Conservation (phyloP, 108 stramenopile species). For the Pseudonitzschia pungens region DNA sequence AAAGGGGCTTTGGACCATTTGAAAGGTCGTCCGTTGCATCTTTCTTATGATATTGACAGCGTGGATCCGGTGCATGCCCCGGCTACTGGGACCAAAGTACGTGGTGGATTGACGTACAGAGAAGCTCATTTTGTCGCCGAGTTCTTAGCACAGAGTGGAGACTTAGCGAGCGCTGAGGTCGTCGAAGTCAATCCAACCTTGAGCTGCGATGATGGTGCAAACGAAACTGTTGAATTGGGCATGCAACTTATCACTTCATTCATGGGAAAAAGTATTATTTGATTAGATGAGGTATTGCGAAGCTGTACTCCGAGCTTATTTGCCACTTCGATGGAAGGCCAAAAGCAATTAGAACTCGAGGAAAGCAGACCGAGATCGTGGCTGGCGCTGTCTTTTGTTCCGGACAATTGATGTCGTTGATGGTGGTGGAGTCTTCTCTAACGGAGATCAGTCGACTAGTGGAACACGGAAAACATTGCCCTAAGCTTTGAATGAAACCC, state of each 20-base stretch:
- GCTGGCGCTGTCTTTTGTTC: no score
- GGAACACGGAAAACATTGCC: no score
- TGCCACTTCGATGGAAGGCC: no score
- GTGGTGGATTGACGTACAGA: constrained; percentile 96
- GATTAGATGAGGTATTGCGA: background rate
- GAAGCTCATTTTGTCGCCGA: constrained; percentile 98
- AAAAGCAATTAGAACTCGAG: no score
- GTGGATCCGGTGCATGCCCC: constrained; percentile 96
- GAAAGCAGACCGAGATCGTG: no score
- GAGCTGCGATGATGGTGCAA: constrained; percentile 70
- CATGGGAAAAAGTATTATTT: constrained; percentile 86
- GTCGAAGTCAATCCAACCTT: constrained; percentile 96
- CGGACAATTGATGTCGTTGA: no score
- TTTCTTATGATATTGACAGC: constrained; percentile 97
- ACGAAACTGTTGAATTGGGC: constrained; percentile 83
- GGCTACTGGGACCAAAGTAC: constrained; percentile 95
- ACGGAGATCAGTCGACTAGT: no score
- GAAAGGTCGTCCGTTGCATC: constrained; percentile 78
- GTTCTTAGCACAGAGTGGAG: constrained; percentile 81
- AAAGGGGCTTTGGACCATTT: constrained; percentile 91
- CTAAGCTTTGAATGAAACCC: no score
- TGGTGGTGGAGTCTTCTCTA: no score
- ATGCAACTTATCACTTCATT: constrained; percentile 75
- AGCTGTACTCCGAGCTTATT: no score
- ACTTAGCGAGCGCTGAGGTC: constrained; percentile 94